Evolutionary conservation across 2,329 filamentous ascomycete species (phyloP).

Genomic region (Penicillium nordicum): DNA sequence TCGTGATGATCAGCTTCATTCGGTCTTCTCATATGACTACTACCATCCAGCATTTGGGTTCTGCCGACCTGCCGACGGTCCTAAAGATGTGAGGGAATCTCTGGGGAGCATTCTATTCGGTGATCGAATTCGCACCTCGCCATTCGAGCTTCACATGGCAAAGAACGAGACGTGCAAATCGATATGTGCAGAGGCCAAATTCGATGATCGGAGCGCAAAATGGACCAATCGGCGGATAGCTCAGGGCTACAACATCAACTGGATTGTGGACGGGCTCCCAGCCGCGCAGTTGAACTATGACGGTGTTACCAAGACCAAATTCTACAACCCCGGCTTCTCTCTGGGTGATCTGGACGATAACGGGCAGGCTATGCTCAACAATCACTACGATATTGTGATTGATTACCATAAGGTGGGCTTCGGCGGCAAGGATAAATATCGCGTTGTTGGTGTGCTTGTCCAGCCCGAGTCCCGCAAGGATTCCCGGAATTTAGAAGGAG

Average conservation of each 20-base stretch:
- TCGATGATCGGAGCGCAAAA: constrained; percentile 62
- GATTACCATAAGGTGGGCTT: constrained; percentile 80
- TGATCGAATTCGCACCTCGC: constrained; percentile 94
- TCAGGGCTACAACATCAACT: constrained; percentile 88
- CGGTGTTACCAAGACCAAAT: constrained; percentile 69
- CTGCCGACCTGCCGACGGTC: constrained; percentile 73
- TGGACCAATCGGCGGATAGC: constrained; percentile 82
- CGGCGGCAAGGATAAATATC: constrained; percentile 59
- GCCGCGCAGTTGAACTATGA: constrained; percentile 82
- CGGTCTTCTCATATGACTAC: constrained; percentile 95
- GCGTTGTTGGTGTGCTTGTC: constrained; percentile 89
- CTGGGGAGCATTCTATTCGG: constrained; percentile 95
- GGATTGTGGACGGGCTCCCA: constrained; percentile 90
- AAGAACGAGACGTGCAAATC: constrained; percentile 83
- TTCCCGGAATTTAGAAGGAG: constrained; percentile 48
- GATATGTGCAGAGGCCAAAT: constrained; percentile 67
- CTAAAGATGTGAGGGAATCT: constrained; percentile 78
- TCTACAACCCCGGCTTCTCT: constrained; percentile 89
- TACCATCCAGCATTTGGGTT: constrained; percentile 86
- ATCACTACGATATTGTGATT: constrained; percentile 91
- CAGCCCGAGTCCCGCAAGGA: constrained; percentile 71
- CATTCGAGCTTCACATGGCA: constrained; percentile 83
- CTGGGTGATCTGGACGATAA: constrained; percentile 60
- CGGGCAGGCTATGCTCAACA: constrained; percentile 67
- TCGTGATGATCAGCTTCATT: constrained; percentile 76